Conservation (phyloP, 306 rosid genomes). For the Spatholobus suberectus region DNA sequence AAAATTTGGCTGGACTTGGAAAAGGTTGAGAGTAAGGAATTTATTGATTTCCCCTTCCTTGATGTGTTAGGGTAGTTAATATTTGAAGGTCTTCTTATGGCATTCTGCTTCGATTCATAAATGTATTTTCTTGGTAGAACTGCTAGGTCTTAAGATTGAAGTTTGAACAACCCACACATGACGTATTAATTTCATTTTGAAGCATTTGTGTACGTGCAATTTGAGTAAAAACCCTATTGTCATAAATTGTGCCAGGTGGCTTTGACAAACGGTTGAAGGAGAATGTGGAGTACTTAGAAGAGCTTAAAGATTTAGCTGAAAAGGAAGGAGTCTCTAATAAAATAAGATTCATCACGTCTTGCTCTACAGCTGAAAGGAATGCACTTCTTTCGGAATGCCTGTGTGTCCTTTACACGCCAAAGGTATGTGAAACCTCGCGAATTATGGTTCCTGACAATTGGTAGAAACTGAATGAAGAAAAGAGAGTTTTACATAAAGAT, state of each 20-base stretch:
- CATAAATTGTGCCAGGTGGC: constrained; percentile 65
- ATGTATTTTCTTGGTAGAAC: constrained; percentile 18
- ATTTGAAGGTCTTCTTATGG: constrained; percentile 10
- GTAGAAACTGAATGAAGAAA: not conserved
- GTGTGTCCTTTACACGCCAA: constrained; percentile 82
- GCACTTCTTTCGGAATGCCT: constrained; percentile 83
- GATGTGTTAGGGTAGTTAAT: not conserved
- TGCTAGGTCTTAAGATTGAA: not conserved
- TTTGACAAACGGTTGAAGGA: constrained; percentile 83
- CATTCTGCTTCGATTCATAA: not conserved
- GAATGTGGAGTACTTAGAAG: constrained; percentile 89
- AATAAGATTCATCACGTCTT: constrained; percentile 80
- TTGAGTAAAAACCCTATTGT: constrained; percentile 28
- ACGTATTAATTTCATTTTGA: constrained; percentile 25
- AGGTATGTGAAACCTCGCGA: constrained; percentile 50
- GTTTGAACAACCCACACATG: constrained; percentile 14
- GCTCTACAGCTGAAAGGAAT: constrained; percentile 91
- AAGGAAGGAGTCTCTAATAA: constrained; percentile 69
- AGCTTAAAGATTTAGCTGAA: constrained; percentile 80
- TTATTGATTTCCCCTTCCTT: not conserved
- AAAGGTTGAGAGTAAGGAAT: not conserved
- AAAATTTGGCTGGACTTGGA: constrained; percentile 16
- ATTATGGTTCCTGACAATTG: not conserved
- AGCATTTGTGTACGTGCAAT: not conserved
- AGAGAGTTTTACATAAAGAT: constrained; percentile 23